Conservation (phyloP, 2,329 filamentous ascomycete species). For the Hypoxylon sp. region DNA sequence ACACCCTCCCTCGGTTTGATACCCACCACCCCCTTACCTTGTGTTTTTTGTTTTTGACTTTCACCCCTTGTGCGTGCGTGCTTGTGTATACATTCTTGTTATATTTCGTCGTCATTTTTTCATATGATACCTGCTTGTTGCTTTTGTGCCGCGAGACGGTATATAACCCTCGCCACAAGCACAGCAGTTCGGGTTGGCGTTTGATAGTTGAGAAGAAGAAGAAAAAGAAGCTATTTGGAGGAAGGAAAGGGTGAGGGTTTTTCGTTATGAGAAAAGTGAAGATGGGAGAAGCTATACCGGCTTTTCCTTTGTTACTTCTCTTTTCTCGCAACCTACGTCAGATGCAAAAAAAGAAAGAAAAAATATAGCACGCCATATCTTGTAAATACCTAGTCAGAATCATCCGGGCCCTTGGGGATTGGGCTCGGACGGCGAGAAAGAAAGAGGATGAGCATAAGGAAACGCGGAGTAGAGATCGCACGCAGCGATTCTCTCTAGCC, state of each 20-base stretch:
- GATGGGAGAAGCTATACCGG: slow-evolving; percentile 14
- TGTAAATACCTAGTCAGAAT: slow-evolving; percentile 38
- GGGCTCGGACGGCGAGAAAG: slow-evolving; percentile 7
- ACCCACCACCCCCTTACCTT: slow-evolving; percentile 28
- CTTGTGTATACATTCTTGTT: slow-evolving; percentile 34
- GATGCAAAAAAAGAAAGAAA: slow-evolving; percentile 24
- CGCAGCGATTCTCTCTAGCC: slow-evolving; percentile 23
- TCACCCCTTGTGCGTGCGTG: slow-evolving; percentile 4
- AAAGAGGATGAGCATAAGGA: slow-evolving; percentile 24
- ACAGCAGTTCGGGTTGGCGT: slow-evolving; percentile 34
- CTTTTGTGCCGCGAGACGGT: slow-evolving; percentile 30
- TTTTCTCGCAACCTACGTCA: slow-evolving; percentile 25
- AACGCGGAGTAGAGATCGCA: slow-evolving; percentile 27
- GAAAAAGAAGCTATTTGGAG: slow-evolving; percentile 21
- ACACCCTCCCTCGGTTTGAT: slow-evolving; percentile 28
- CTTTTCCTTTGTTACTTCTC: slow-evolving; percentile 5
- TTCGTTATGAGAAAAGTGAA: slow-evolving; percentile 12
- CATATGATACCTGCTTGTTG: slow-evolving; percentile 44
- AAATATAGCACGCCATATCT: slow-evolving; percentile 40
- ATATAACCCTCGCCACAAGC: slow-evolving; percentile 34
- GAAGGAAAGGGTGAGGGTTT: no score
- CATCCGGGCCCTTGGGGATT: slow-evolving; percentile 17
- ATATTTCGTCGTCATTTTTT: slow-evolving; percentile 28
- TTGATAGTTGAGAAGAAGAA: slow-evolving; percentile 41
- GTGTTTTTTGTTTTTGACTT: no score